A percentile compares a stretch with the other conserved stretches of the same genome.
These are phyloP conservation scores for Phytophthora cryptogea DNA, from an alignment of 352 stramenopile genomes.

Conservation along the genomic window DNA sequence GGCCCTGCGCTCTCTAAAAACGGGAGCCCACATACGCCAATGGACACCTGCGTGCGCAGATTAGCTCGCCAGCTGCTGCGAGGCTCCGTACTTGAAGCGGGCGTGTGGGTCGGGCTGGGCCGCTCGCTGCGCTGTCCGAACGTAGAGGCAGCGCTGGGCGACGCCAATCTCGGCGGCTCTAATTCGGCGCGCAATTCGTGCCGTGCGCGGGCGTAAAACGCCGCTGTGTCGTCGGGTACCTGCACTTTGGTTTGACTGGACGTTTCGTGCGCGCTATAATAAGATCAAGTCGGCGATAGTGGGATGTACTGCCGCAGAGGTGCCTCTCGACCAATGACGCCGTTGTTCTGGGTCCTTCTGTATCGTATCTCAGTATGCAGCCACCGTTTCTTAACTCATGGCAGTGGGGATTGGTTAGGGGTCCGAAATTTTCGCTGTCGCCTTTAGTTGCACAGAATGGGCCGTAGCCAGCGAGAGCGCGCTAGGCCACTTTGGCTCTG, in stretches of 20 bases:
- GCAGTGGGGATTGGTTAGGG: conserved; percentile 46
- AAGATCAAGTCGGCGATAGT: conserved; percentile 1
- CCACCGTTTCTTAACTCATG: too few species aligned
- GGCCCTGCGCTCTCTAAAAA: conserved; percentile 28
- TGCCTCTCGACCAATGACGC: too few species aligned
- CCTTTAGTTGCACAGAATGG: conserved; percentile 36
- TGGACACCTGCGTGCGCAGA: neutral
- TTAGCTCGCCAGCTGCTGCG: conserved; percentile 6
- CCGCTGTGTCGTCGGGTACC: conserved; percentile 4
- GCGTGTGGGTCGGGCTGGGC: neutral
- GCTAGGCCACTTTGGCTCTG: conserved; percentile 20
- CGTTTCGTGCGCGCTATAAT: conserved; percentile 23
- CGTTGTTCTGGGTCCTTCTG: neutral
- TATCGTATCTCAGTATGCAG: neutral
- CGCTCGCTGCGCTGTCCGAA: conserved; percentile 1
- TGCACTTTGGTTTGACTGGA: conserved; percentile 24
- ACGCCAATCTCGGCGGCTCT: neutral
- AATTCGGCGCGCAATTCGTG: conserved; percentile 10
- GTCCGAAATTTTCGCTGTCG: conserved; percentile 71
- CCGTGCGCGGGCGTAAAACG: conserved; percentile 2
- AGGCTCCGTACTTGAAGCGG: conserved; percentile 1
- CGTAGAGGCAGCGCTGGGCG: conserved; percentile 5
- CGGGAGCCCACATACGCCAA: conserved; percentile 15
- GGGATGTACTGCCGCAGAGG: neutral
- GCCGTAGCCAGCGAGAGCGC: conserved; percentile 18